Evolutionary conservation across 768 basidiomycete genomes (phyloP), one percentile per base, ranked within the genome.

Genomic region (Leccinum boreale): DNA sequence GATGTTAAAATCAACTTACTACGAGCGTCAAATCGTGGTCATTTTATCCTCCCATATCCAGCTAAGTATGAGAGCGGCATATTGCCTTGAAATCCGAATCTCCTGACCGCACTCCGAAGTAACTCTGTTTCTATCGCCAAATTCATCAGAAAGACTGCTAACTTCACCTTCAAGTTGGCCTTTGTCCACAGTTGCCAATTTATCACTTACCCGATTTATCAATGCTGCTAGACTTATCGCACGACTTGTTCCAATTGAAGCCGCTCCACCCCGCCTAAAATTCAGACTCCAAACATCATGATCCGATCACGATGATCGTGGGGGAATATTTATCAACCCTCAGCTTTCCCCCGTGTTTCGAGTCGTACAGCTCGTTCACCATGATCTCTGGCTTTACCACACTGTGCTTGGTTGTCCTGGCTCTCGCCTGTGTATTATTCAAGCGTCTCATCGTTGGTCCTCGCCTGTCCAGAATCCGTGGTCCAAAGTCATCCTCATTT

Each of bases 401-500:
- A 21, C 53, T 33, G 7, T 29, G 60, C 23, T 14, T 65, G 36
- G 15, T 39, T 24, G 62, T 49, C 19, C 29, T 69, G 15, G 33
- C 21, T 2, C 56, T 67, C 8, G 21, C 46, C 19, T 65, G 46
- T 19, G 26, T 19, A 15, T 23, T 49, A 19, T 29, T 45, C 35
- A 55, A 45, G 23, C 36, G n/a, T 7, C 24, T 24, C 23, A 42
- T 19, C 23, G n/a, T 5, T 44, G 11, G 42, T 6, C 42, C 42
- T 21, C 42, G 42, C 1, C 2, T 69, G 46, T 45, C 62, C 48
- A 57, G 31, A 9, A 58, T 71, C 28, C 55, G 54, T 14, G 70
- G 68, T 0, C 67, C 70, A 6, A 64, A 59, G 15, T 44, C 68
- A 14, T 35, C 70, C 11, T 71, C 68, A 0, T 69, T 71, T 24